These are phyloP conservation scores for Cucurbitaria berberidis DNA, from an alignment of 2,329 filamentous ascomycete species.

Conservation along the genomic window DNA sequence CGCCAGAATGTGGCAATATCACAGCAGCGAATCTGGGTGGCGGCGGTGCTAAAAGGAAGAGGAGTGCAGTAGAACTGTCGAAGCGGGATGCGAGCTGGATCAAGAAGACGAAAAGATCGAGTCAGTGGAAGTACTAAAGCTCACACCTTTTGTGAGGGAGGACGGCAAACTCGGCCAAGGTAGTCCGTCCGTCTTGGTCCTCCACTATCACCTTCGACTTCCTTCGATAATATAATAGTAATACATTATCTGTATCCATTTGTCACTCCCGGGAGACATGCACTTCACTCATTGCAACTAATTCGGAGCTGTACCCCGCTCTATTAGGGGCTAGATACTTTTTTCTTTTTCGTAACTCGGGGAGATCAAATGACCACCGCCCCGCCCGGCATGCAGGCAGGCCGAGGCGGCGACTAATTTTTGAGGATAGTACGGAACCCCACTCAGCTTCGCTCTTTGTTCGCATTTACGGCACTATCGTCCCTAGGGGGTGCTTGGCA, in stretches of 20 bases:
- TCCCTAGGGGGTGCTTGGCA: background rate
- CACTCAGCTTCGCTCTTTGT: background rate
- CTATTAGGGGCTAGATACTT: too few relatives aligned
- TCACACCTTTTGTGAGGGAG: background rate
- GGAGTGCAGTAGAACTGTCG: conserved; percentile 39
- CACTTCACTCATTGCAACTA: too few relatives aligned
- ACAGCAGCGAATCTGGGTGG: conserved; percentile 32
- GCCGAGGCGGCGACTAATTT: too few relatives aligned
- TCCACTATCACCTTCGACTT: too few relatives aligned
- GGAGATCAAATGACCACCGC: background rate
- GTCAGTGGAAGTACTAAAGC: conserved; percentile 5
- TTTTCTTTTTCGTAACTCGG: background rate
- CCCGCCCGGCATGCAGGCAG: background rate
- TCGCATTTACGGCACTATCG: background rate
- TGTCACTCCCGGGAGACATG: too few relatives aligned
- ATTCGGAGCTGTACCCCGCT: too few relatives aligned
- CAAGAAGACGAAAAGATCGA: conserved; percentile 29
- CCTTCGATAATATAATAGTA: too few relatives aligned
- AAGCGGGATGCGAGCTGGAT: conserved; percentile 42
- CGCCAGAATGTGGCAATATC: conserved; percentile 56
- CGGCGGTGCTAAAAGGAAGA: conserved; percentile 27
- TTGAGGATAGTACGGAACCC: too few relatives aligned
- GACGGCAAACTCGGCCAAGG: too few relatives aligned
- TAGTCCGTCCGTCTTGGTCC: too few relatives aligned
- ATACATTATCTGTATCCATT: too few relatives aligned